phyloP scores from a whole-genome alignment of 495 filamentous ascomycete species.

The Physcia stellaris region DNA sequence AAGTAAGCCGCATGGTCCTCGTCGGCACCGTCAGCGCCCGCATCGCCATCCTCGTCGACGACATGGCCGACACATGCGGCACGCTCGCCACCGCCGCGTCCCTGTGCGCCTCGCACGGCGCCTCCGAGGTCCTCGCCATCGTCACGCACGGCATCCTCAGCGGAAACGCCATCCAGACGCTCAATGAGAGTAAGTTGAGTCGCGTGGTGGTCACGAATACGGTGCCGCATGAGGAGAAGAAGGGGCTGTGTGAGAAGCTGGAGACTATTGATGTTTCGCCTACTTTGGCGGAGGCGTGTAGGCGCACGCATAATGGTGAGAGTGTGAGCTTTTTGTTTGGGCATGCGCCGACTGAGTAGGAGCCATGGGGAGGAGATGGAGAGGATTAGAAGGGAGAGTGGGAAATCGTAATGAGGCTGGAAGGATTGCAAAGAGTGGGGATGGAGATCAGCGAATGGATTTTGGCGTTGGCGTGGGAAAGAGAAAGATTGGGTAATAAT shows the following conservation, averaged over 20 bases:
- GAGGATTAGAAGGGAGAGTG: no score
- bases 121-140: constrained; percentile 77
- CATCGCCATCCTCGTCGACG: constrained; percentile 67
- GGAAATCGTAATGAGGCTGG: no score
- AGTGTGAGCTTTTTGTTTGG: constrained; percentile 91
- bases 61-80: constrained; percentile 79
- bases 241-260: constrained; percentile 60
- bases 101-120: constrained; percentile 80
- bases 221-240: constrained; percentile 80
- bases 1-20: constrained; percentile 89
- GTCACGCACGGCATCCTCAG: constrained; percentile 93
- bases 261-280: constrained; percentile 89
- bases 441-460: no score
- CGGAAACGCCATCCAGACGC: constrained; percentile 77
- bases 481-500: no score
- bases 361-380: no score
- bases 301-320: constrained; percentile 92
- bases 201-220: constrained; percentile 92
- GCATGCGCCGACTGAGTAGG: no score
- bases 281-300: constrained; percentile 51
- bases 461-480: no score
- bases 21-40: constrained; percentile 49
- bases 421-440: no score
- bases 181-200: constrained; percentile 69
- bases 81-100: constrained; percentile 87